Evolutionary conservation across 2,329 filamentous ascomycete species (phyloP).

Genomic region (Aspergillus latus): DNA sequence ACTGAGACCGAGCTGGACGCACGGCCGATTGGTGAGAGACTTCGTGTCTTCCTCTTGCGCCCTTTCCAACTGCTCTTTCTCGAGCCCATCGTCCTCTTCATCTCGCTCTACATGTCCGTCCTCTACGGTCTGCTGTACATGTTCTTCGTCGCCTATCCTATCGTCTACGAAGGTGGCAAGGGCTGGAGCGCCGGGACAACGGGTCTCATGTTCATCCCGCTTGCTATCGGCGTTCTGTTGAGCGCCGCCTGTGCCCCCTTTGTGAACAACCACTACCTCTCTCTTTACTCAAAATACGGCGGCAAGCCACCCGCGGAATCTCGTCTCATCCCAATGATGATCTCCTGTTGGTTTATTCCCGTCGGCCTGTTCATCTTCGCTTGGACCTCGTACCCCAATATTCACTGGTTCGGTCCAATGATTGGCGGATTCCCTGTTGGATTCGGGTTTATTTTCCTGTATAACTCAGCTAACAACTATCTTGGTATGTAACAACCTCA

Average conservation of each 20-base stretch:
- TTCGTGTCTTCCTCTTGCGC: constrained; percentile 73
- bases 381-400: constrained; percentile 64
- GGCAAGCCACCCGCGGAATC: constrained; percentile 75
- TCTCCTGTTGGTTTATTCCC: constrained; percentile 70
- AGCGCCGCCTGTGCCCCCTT: constrained; percentile 68
- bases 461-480: constrained; percentile 77
- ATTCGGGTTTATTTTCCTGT: constrained; percentile 81
- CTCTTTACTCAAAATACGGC: constrained; percentile 60
- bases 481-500: constrained; percentile 41
- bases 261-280: constrained; percentile 80
- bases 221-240: constrained; percentile 71
- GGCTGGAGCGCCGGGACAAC: constrained; percentile 72
- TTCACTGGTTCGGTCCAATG: constrained; percentile 71
- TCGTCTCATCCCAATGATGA: constrained; percentile 80
- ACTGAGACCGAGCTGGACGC: constrained; percentile 79
- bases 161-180: constrained; percentile 76
- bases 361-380: constrained; percentile 67
- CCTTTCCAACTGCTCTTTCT: constrained; percentile 83
- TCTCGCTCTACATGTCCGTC: constrained; percentile 82
- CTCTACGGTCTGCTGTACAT: constrained; percentile 56
- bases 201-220: constrained; percentile 82
- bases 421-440: constrained; percentile 71
- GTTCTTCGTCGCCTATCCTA: constrained; percentile 53
- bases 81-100: constrained; percentile 81
- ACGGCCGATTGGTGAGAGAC: constrained; percentile 65